phyloP scores from a whole-genome alignment of 805 yeast genomes.

The Allodekkera sacchari region DNA sequence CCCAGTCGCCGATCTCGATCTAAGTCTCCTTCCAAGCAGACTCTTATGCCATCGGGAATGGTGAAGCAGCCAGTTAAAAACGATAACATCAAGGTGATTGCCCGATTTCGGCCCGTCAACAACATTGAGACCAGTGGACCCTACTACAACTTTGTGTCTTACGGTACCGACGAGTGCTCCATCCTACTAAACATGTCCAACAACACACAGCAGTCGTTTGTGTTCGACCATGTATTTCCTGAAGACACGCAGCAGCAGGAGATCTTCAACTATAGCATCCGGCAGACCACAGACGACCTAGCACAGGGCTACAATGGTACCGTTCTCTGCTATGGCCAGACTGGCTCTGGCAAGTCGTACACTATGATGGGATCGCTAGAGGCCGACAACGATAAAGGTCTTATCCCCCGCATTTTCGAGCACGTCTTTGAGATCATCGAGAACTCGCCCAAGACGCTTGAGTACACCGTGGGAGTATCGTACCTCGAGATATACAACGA shows the following conservation, averaged over 20 bases:
- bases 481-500: conserved; percentile 82
- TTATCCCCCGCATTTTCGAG: conserved; percentile 66
- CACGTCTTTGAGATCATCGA: conserved; percentile 51
- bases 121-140: conserved; percentile 9
- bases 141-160: conserved; percentile 8
- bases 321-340: conserved; percentile 62
- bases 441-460: conserved; percentile 41
- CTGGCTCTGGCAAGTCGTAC: conserved; percentile 77
- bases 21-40: conserved; percentile 7
- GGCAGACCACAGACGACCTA: conserved; percentile 59
- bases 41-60: not conserved
- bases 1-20: conserved; percentile 5
- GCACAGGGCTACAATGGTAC: conserved; percentile 48
- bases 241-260: conserved; percentile 43
- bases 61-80: conserved; percentile 9
- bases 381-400: conserved; percentile 40
- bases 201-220: conserved; percentile 26
- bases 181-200: conserved; percentile 7
- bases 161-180: conserved; percentile 7
- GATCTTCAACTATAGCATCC: conserved; percentile 50
- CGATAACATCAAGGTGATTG: conserved; percentile 54
- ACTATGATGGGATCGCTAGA: conserved; percentile 62
- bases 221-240: conserved; percentile 60
- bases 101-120: conserved; percentile 59
- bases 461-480: conserved; percentile 60